A percentile compares a stretch with the other conserved stretches of the same genome.
Evolutionary conservation across 139 green algal genomes (phyloP).

Genomic region (Mesotaenium endlicherianum): DNA sequence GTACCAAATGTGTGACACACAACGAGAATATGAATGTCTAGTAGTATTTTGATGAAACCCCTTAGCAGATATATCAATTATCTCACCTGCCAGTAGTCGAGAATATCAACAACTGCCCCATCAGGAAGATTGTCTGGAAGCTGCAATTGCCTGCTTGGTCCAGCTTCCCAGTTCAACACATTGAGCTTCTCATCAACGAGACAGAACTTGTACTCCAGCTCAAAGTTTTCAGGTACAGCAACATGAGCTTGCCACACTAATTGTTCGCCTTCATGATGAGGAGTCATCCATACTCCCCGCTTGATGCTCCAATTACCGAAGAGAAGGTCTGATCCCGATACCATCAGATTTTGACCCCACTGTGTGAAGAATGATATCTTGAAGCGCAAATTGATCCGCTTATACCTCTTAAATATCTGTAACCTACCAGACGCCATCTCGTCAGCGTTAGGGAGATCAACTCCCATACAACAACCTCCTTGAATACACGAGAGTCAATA

Average conservation of each 20-base stretch:
- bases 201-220: constrained; percentile 45
- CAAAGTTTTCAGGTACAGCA: constrained; percentile 20
- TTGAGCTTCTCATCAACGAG: constrained; percentile 45
- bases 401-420: constrained; percentile 46
- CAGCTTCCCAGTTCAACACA: constrained; percentile 48
- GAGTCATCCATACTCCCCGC: constrained; percentile 51
- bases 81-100: constrained; percentile 46
- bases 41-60: neutral
- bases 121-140: constrained; percentile 27
- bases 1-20: neutral
- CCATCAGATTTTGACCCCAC: constrained; percentile 51
- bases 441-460: too few species aligned
- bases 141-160: neutral
- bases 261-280: constrained; percentile 37
- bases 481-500: too few species aligned
- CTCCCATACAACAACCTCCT: too few species aligned
- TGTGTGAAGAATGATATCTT: constrained; percentile 35
- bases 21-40: neutral
- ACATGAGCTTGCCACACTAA: constrained; percentile 44
- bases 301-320: constrained; percentile 44
- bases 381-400: constrained; percentile 38
- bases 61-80: neutral
- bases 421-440: too few species aligned
- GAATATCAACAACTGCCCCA: constrained; percentile 35
- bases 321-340: constrained; percentile 29